These are phyloP conservation scores for Tricholoma saponaceum DNA, from an alignment of 768 basidiomycete genomes.

Conservation along the genomic window DNA sequence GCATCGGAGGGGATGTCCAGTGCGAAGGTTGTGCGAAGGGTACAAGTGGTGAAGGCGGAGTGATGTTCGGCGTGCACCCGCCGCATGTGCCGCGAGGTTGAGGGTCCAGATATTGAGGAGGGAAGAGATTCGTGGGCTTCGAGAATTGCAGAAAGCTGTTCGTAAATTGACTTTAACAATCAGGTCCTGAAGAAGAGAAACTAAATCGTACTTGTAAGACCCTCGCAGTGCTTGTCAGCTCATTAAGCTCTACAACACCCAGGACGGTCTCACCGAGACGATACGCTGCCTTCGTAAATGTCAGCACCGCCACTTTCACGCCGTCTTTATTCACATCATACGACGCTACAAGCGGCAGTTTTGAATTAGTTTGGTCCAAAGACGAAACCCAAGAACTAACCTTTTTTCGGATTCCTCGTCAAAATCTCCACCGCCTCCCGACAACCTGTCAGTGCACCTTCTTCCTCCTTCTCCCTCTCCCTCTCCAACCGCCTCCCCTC, in stretches of 20 bases:
- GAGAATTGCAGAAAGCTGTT: conserved; percentile 80
- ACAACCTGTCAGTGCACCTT: conserved; percentile 51
- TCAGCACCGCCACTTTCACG: conserved; percentile 82
- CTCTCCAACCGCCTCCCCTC: conserved; percentile 28
- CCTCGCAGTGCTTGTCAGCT: conserved; percentile 58
- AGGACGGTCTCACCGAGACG: conserved; percentile 89
- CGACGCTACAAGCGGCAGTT: conserved; percentile 51
- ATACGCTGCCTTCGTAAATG: conserved; percentile 89
- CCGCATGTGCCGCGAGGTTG: conserved; percentile 49
- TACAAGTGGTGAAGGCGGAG: conserved; percentile 67
- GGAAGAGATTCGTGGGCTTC: conserved; percentile 88
- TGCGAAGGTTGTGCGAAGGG: conserved; percentile 76
- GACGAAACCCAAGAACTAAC: conserved; percentile 35
- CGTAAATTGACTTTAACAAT: neutral
- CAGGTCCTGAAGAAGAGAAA: neutral
- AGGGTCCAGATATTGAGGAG: conserved; percentile 45
- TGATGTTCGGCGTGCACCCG: conserved; percentile 86
- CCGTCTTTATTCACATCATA: conserved; percentile 96
- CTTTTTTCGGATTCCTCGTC: conserved; percentile 85
- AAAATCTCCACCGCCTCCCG: conserved; percentile 89
- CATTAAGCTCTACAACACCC: conserved; percentile 87
- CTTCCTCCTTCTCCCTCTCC: conserved; percentile 36
- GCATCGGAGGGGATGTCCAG: conserved; percentile 93
- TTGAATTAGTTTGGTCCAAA: neutral
- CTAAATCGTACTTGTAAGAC: conserved; percentile 72